Base-by-base conservation (phyloP, 768 basidiomycete genomes). In the Mycena maculata region DNA sequence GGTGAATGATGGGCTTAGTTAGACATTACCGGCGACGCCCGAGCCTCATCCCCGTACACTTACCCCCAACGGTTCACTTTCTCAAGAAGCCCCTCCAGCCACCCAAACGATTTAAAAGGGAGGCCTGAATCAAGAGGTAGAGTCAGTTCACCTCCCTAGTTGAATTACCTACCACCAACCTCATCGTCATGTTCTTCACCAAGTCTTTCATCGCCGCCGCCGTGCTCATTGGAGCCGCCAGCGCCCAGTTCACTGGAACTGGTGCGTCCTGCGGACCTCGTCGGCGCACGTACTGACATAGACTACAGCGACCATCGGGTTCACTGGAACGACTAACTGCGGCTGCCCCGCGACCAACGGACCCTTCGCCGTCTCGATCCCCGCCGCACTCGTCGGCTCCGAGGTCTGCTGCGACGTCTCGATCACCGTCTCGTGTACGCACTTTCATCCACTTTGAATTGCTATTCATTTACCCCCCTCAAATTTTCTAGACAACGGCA, bases 81-180 rank as follows among this genome's bases (percentile, higher is more conserved):
- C n/a, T n/a, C n/a, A n/a, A n/a, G n/a, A n/a, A n/a, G n/a, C n/a
- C n/a, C n/a, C n/a, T n/a, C n/a, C n/a, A n/a, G n/a, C n/a, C n/a
- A n/a, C n/a, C n/a, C n/a, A n/a, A n/a, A n/a, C n/a, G n/a, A n/a
- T n/a, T n/a, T n/a, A n/a, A n/a, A n/a, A n/a, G n/a, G n/a, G n/a
- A n/a, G n/a, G n/a, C n/a, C n/a, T n/a, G n/a, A n/a, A n/a, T n/a
- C n/a, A n/a, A n/a, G n/a, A n/a, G n/a, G n/a, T 48, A 55, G 18
- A 55, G 38, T 23, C 56, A 58, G 44, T 58, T 58, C 56, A 58
- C 30, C 22, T 41, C 54, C 30, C n/a, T 41, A 58, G 56, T 28
- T 58, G 56, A 58, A 58, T 45, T 45, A 58, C 28, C 30, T 45
- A 44, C 27, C n/a, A n/a, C 23, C 11, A 36, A 36, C 33, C n/a